Evolutionary conservation across 1,284 basidiomycete species (phyloP).

Genomic region (Pseudozyma thailandica): DNA sequence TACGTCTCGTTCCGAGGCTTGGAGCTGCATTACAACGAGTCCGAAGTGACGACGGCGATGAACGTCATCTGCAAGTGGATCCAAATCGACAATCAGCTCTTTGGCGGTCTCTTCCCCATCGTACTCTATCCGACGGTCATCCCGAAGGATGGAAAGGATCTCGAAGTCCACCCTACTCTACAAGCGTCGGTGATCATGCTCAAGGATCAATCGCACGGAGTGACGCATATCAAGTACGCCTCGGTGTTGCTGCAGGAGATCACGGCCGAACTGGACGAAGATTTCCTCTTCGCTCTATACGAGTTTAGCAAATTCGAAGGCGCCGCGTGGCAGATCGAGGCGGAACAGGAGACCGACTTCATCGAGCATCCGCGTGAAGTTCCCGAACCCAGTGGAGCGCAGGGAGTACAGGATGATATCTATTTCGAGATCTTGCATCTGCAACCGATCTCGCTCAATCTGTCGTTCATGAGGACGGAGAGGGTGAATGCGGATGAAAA

Average conservation of each 20-base stretch:
- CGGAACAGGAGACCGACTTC: slow-evolving; percentile 70
- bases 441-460: slow-evolving; percentile 89
- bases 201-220: slow-evolving; percentile 89
- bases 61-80: slow-evolving; percentile 87
- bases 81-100: slow-evolving; percentile 92
- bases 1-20: slow-evolving; percentile 85
- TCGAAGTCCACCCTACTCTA: slow-evolving; percentile 86
- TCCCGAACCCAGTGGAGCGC: slow-evolving; percentile 79
- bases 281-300: slow-evolving; percentile 90
- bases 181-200: slow-evolving; percentile 88
- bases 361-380: slow-evolving; percentile 81
- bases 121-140: slow-evolving; percentile 94
- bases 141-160: slow-evolving; percentile 80
- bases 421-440: slow-evolving; percentile 98
- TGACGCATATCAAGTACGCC: slow-evolving; percentile 96
- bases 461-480: slow-evolving; percentile 98
- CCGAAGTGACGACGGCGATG: slow-evolving; percentile 81
- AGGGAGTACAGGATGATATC: slow-evolving; percentile 72
- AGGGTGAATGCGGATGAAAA: slow-evolving; percentile 86
- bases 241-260: slow-evolving; percentile 92
- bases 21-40: slow-evolving; percentile 87
- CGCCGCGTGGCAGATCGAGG: slow-evolving; percentile 44
- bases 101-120: slow-evolving; percentile 94
- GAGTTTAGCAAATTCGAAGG: slow-evolving; percentile 92
- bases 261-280: slow-evolving; percentile 95